phyloP scores from a whole-genome alignment of 106 monocot species.

The Vanilla planifolia region DNA sequence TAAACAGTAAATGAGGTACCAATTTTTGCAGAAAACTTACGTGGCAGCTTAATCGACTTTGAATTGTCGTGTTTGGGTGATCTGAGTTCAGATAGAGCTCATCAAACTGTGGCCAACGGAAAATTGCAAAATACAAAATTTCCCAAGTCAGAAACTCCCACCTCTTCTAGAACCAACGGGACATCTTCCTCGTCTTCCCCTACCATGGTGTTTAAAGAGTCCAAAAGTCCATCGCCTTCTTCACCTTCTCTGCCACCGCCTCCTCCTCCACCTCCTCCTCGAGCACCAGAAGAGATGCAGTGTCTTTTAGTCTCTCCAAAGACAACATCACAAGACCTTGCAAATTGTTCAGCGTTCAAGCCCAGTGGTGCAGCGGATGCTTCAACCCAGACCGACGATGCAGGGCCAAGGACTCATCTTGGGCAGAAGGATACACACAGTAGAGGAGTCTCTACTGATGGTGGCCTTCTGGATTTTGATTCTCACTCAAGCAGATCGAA shows the following conservation, averaged over 20 bases:
- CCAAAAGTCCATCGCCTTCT: slow-evolving; percentile 24
- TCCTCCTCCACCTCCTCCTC: slow-evolving; percentile 11
- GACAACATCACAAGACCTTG: slow-evolving; percentile 9
- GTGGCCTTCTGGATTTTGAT: slow-evolving; percentile 15
- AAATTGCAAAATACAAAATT: slow-evolving; percentile 22
- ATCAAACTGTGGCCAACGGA: neutral
- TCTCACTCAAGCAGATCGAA: neutral
- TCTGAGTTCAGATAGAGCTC: neutral
- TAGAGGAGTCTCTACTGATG: slow-evolving; percentile 36
- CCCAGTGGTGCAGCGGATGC: slow-evolving; percentile 32
- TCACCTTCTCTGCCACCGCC: slow-evolving; percentile 9
- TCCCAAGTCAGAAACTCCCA: slow-evolving; percentile 20
- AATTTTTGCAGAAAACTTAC: neutral
- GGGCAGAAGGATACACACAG: slow-evolving; percentile 2
- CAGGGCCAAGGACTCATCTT: neutral
- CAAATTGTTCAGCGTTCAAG: slow-evolving; percentile 26
- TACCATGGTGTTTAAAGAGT: slow-evolving; percentile 21
- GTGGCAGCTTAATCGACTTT: neutral
- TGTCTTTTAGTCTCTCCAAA: slow-evolving; percentile 7
- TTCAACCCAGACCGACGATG: slow-evolving; percentile 55
- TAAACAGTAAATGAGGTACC: neutral
- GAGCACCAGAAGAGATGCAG: slow-evolving; percentile 15
- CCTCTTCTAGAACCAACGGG: slow-evolving; percentile 20
- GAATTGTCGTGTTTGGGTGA: neutral
- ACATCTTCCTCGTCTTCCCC: slow-evolving; percentile 35